These are phyloP conservation scores for Penicillium pancosmium DNA, from an alignment of 495 filamentous ascomycete species.

Conservation along the genomic window DNA sequence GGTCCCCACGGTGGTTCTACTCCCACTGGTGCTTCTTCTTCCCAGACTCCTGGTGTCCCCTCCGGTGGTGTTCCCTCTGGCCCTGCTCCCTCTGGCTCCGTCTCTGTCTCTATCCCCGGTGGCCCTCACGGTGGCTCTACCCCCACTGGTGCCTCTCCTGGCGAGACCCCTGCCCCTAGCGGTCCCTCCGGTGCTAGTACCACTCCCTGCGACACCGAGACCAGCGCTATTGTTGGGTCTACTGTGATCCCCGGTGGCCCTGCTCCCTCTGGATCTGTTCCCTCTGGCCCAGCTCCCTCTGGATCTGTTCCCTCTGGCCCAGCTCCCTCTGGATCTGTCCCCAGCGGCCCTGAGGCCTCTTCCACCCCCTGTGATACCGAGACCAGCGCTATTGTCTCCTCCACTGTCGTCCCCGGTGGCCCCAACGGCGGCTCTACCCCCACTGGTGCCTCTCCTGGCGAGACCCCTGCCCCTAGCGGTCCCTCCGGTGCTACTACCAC, in stretches of 20 bases:
- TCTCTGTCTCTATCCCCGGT: conserved; percentile 9
- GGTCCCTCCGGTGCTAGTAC: conserved; percentile 15
- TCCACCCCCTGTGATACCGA: conserved; percentile 10
- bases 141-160: conserved; percentile 11
- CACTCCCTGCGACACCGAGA: conserved; percentile 26
- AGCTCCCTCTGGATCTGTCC: conserved; percentile 1
- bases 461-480: conserved; percentile 15
- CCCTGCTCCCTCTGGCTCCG: conserved; percentile 12
- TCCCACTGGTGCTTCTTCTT: conserved; percentile 11
- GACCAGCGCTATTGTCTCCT: conserved; percentile 9
- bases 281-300: conserved; percentile 8
- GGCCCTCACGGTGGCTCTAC: conserved; percentile 8
- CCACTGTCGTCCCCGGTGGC: conserved; percentile 10
- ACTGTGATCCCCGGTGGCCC: conserved; percentile 14
- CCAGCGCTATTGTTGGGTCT: conserved; percentile 15
- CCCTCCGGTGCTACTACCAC: conserved; percentile 11
- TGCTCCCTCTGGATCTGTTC: conserved; percentile 9
- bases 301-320: conserved; percentile 13
- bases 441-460: conserved; percentile 10
- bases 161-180: conserved; percentile 13
- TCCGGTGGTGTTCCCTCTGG: background rate
- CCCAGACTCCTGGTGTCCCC: background rate
- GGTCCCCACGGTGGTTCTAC: conserved; percentile 7
- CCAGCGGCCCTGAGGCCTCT: too few relatives aligned
- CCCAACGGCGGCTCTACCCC: conserved; percentile 12